Evolutionary conservation across 257 asterid species (phyloP).

Genomic region (Primulina huaijiensis): DNA sequence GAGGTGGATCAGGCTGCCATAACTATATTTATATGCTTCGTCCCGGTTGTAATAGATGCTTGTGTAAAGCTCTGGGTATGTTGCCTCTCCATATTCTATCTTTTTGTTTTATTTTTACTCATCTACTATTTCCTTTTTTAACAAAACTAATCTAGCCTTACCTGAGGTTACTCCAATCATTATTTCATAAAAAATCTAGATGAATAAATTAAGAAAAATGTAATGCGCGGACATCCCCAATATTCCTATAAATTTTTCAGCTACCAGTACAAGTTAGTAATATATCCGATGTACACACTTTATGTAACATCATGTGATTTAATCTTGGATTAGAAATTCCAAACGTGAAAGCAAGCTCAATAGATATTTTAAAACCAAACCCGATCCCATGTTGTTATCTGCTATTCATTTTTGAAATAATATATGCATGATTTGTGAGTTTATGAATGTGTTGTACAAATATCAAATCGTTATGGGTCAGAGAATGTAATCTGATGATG

Average conservation of each 20-base stretch:
- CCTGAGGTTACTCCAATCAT: slow-evolving; percentile 4
- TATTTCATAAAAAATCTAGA: background rate
- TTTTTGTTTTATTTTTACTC: background rate
- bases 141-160: slow-evolving; percentile 3
- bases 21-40: slow-evolving; percentile 65
- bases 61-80: slow-evolving; percentile 96
- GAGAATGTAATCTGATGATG: background rate
- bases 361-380: background rate
- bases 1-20: slow-evolving; percentile 69
- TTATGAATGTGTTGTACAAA: background rate
- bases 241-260: background rate
- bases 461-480: background rate
- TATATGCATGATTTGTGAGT: background rate
- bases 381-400: background rate
- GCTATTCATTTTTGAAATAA: background rate
- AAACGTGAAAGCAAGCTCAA: background rate
- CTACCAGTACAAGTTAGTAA: background rate
- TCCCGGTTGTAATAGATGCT: slow-evolving; percentile 81
- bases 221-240: too few species aligned
- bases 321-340: background rate
- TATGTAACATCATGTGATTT: background rate
- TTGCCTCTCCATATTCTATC: slow-evolving; percentile 22
- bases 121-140: slow-evolving; percentile 13
- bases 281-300: too few species aligned
- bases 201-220: background rate